Conservation (phyloP, 23 red algal genomes). For the Cyanidioschyzon merolae region DNA sequence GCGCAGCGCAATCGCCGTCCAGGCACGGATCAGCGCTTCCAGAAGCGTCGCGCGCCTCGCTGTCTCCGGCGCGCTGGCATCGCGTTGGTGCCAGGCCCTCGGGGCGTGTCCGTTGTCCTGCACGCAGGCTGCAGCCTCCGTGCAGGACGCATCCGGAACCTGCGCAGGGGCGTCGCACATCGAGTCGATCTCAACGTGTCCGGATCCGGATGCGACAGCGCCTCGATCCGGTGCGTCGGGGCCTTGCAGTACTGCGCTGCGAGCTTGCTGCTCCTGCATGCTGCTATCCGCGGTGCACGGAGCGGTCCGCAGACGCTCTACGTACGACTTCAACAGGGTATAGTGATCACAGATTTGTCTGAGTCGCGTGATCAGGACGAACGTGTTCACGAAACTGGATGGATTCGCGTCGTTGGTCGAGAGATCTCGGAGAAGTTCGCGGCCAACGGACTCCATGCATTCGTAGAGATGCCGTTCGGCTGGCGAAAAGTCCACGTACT, state of each 20-base stretch:
- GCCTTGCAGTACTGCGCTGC: too few relatives aligned
- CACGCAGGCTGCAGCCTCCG: neutral
- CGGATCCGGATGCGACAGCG: neutral
- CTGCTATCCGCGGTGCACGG: too few relatives aligned
- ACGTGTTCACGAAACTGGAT: conserved; percentile 18
- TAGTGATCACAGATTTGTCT: conserved; percentile 51
- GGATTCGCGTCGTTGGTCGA: neutral
- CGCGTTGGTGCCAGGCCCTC: neutral
- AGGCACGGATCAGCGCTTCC: neutral
- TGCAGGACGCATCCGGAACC: neutral
- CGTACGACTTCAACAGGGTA: conserved; percentile 1
- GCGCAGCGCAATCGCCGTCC: neutral
- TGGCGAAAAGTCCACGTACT: conserved; percentile 28
- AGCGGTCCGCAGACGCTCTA: neutral
- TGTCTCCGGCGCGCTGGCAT: neutral
- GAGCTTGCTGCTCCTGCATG: neutral
- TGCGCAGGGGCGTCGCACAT: neutral
- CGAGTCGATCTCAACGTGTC: neutral
- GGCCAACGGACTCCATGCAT: neutral
- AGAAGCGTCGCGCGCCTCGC: neutral
- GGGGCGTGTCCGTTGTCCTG: too few relatives aligned
- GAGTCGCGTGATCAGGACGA: conserved; percentile 42
- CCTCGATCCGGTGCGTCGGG: too few relatives aligned
- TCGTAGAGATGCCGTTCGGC: conserved; percentile 51
- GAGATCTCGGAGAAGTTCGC: neutral